These are phyloP conservation scores for Lyophyllum decastes DNA, from an alignment of 768 basidiomycete species.

Conservation along the genomic window DNA sequence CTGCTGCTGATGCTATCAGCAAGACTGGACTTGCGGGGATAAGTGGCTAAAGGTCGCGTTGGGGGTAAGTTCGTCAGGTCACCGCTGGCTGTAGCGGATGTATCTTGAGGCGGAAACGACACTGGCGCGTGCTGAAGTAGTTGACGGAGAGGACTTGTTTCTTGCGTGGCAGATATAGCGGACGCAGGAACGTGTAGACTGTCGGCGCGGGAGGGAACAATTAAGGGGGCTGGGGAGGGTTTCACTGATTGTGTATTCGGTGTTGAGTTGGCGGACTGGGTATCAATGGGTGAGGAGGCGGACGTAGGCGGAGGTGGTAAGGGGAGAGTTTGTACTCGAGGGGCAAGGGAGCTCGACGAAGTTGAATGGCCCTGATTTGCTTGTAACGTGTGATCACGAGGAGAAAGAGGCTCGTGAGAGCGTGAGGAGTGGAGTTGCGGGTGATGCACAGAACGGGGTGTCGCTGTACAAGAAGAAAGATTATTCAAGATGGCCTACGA, in stretches of 20 bases:
- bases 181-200: conserved; percentile 34
- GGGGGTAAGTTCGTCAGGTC: background rate
- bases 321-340: conserved; percentile 20
- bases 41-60: conserved; percentile 15
- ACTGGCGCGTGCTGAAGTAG: conserved; percentile 8
- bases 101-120: background rate
- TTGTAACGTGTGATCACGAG: conserved; percentile 25
- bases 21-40: conserved; percentile 38
- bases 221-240: conserved; percentile 38
- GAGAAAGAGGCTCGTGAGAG: conserved; percentile 40
- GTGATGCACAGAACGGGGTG: conserved; percentile 28
- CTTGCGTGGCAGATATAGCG: conserved; percentile 29
- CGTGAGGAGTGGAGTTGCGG: conserved; percentile 38
- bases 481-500: conserved; percentile 14
- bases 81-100: conserved; percentile 9
- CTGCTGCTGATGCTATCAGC: conserved; percentile 36
- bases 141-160: conserved; percentile 27
- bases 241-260: conserved; percentile 27
- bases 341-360: conserved; percentile 14
- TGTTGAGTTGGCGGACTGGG: conserved; percentile 14
- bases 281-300: conserved; percentile 17
- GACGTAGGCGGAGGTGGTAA: conserved; percentile 24
- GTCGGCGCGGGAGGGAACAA: conserved; percentile 39
- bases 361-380: conserved; percentile 18
- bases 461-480: conserved; percentile 19